These are phyloP conservation scores for Endogone sp. DNA, from an alignment of 192 early-diverging fungal genomes.

Conservation along the genomic window DNA sequence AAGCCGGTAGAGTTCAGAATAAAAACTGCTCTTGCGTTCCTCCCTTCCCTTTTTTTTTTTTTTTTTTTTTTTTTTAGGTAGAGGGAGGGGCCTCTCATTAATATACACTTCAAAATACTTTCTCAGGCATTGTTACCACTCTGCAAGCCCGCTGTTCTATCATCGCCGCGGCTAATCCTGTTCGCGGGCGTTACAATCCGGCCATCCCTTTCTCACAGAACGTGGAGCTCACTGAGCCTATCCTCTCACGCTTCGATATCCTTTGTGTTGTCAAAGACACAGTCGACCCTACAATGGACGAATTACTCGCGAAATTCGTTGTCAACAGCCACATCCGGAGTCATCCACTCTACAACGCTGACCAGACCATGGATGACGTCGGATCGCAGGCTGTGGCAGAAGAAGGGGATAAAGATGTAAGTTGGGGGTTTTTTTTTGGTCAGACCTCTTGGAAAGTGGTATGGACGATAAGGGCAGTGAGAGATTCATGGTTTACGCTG, in stretches of 20 bases:
- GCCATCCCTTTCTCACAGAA: conserved; percentile 93
- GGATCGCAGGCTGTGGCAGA: conserved; percentile 28
- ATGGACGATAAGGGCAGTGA: conserved; percentile 1
- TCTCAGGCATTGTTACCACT: conserved; percentile 61
- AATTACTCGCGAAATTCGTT: conserved; percentile 89
- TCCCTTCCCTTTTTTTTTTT: too few relatives aligned
- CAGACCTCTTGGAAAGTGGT: background rate
- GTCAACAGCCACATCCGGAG: conserved; percentile 88
- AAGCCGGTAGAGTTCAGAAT: conserved; percentile 77
- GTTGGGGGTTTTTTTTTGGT: conserved; percentile 9
- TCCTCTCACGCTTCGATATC: conserved; percentile 96
- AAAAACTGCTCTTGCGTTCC: too few relatives aligned
- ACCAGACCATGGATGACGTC: conserved; percentile 30
- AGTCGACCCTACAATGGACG: conserved; percentile 87
- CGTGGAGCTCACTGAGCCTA: conserved; percentile 98
- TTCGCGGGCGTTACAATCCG: conserved; percentile 83
- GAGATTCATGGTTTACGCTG: conserved; percentile 1
- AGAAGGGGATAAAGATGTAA: conserved; percentile 56
- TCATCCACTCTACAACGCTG: conserved; percentile 66
- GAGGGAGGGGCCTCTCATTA: too few relatives aligned
- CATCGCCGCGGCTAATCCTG: conserved; percentile 80
- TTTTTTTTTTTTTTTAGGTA: too few relatives aligned
- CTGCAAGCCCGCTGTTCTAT: conserved; percentile 83
- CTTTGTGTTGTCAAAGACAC: conserved; percentile 94
- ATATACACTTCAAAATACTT: too few relatives aligned